Evolutionary conservation across 768 basidiomycete species (phyloP).

Genomic region (Roridomyces roridus): DNA sequence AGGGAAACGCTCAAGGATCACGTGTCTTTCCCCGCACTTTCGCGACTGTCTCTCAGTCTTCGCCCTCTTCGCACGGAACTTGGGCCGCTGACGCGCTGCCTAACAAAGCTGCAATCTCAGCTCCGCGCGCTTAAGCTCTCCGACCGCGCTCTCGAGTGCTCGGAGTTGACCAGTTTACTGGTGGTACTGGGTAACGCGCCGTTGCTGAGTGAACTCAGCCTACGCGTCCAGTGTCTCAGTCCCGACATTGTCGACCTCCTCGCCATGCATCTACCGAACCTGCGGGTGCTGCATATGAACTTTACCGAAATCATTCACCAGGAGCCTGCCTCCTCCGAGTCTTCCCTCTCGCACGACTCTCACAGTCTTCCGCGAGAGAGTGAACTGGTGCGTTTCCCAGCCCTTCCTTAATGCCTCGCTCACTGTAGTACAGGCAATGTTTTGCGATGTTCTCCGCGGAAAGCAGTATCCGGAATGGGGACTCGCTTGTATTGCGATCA

Average conservation of each 20-base stretch:
- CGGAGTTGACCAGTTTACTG: conserved; percentile 39
- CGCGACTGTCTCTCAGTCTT: conserved; percentile 40
- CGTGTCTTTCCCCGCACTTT: conserved; percentile 38
- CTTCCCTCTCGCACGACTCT: conserved; percentile 15
- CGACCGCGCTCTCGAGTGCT: conserved; percentile 39
- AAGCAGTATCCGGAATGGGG: conserved; percentile 9
- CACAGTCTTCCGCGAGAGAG: not conserved
- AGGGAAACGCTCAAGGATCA: conserved; percentile 39
- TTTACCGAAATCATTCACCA: conserved; percentile 31
- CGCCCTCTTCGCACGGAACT: conserved; percentile 44
- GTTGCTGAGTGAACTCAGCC: conserved; percentile 25
- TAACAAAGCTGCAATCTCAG: conserved; percentile 34
- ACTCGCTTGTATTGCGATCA: conserved; percentile 17
- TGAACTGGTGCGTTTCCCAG: conserved; percentile 10
- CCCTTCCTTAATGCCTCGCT: not conserved
- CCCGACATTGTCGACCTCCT: conserved; percentile 32
- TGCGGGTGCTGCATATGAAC: conserved; percentile 29
- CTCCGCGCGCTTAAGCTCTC: conserved; percentile 41
- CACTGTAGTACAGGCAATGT: conserved; percentile 7
- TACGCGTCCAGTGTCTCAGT: conserved; percentile 29
- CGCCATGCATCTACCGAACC: conserved; percentile 27
- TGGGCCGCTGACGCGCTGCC: conserved; percentile 34
- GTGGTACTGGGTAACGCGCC: conserved; percentile 20
- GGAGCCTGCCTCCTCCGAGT: conserved; percentile 10
- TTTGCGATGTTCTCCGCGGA: conserved; percentile 4